A percentile compares a stretch with the other conserved stretches of the same genome.
phyloP scores from a whole-genome alignment of 2,329 filamentous ascomycete genomes.

The Arthrocladium fulminans region DNA sequence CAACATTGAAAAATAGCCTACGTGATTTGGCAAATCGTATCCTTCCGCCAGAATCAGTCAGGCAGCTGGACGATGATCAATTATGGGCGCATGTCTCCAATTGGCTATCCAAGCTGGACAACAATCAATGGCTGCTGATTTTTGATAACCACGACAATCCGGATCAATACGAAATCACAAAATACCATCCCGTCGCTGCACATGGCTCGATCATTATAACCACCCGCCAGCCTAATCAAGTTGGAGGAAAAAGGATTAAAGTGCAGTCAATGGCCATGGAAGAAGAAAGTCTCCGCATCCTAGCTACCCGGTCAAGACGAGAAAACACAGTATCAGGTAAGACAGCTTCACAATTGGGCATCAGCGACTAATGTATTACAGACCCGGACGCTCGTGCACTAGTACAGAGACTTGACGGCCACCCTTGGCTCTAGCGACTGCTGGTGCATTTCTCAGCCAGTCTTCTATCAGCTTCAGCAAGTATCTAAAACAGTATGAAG shows the following conservation, averaged over 20 bases:
- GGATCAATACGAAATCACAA: constrained; percentile 11
- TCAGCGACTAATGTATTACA: too few species aligned
- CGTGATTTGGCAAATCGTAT: constrained; percentile 6
- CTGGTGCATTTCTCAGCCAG: constrained; percentile 37
- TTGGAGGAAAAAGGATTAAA: constrained; percentile 4
- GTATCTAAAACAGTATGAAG: constrained; percentile 34
- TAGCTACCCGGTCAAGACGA: constrained; percentile 11
- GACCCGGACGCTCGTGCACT: constrained; percentile 22
- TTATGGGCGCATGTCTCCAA: neutral
- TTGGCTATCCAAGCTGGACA: constrained; percentile 17
- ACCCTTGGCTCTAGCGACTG: constrained; percentile 42
- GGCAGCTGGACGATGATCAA: constrained; percentile 3
- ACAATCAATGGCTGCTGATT: constrained; percentile 22
- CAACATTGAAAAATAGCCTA: constrained; percentile 30
- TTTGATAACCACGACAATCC: constrained; percentile 22
- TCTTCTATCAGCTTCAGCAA: constrained; percentile 29
- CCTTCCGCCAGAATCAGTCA: neutral
- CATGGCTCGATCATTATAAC: constrained; percentile 22
- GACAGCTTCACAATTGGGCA: too few species aligned
- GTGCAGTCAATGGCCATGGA: constrained; percentile 3
- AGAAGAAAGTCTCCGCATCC: constrained; percentile 12
- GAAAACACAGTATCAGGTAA: constrained; percentile 10
- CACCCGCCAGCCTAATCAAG: constrained; percentile 13
- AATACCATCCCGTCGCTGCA: constrained; percentile 13
- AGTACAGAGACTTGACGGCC: constrained; percentile 33